phyloP scores from a whole-genome alignment of 352 stramenopile species.

The Globisporangium mamillatum region DNA sequence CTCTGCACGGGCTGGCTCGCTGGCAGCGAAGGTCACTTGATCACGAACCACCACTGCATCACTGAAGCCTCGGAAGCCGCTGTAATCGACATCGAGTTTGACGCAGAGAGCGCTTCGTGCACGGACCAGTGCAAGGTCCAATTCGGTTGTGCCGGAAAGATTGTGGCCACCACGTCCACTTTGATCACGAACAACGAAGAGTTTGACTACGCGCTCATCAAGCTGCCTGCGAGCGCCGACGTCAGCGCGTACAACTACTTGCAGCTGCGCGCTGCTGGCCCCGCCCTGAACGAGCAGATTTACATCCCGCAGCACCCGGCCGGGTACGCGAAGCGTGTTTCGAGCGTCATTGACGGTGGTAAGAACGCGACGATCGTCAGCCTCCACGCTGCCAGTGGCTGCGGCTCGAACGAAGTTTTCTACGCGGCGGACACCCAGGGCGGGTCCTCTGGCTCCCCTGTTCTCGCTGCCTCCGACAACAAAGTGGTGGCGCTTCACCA shows the following conservation, averaged over 20 bases:
- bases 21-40: constrained; percentile 58
- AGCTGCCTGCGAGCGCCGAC: neutral
- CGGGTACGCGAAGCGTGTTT: neutral
- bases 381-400: neutral
- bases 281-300: neutral
- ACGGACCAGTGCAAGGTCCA: constrained; percentile 36
- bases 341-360: neutral
- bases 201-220: constrained; percentile 55
- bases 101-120: constrained; percentile 48
- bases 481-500: neutral
- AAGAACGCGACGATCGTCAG: neutral
- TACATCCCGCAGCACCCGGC: neutral
- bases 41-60: constrained; percentile 77
- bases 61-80: constrained; percentile 23
- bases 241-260: neutral
- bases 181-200: constrained; percentile 35
- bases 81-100: constrained; percentile 60
- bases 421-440: neutral
- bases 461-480: neutral
- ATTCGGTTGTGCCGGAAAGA: constrained; percentile 40
- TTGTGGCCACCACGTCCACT: constrained; percentile 42
- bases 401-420: neutral
- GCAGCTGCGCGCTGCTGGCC: neutral
- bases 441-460: neutral
- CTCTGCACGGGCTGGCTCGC: constrained; percentile 65